Evolutionary conservation across 2,329 filamentous ascomycete species (phyloP), one percentile per base, ranked within the genome.

Genomic region (Aspergillus pseudoviridinutans): DNA sequence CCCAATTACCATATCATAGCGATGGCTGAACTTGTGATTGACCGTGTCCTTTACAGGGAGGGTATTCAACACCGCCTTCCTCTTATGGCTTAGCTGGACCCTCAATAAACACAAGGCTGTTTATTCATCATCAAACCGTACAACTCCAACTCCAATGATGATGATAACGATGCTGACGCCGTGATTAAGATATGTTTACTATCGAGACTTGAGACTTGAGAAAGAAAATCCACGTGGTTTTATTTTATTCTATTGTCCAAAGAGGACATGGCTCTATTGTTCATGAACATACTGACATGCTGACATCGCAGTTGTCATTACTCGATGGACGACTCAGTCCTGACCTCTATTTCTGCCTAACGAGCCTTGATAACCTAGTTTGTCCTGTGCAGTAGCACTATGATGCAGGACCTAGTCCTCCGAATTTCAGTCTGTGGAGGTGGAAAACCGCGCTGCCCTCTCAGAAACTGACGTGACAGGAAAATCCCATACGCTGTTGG

Each of bases 11-110:
- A 64, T 66, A 63, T 61, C 59, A 66, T 67, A 65, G 61, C 50
- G 41, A 29, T 52, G 44, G 50, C 59, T 63, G 63, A 65, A 64
- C 64, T 70, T 70, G 64, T 72, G 70, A 73, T 71, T 58, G 71
- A 73, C 71, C 70, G 71, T 73, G 71, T 73, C 71, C 71, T 73
- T 66, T 69, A 69, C 64, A 61, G 58, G 60, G 49, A 27, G 47
- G 42, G 22, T 3, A 20, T 10, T 2, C 8, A 53, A 56, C 61
- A 73, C 71, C 71, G 71, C 71, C 69, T 71, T 35, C 69, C 55
- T 5, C 5, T 46, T 52, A 28, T 10, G 32, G 53, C n/a, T 46
- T 54, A 28, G 44, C 25, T 28, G 50, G 53, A 29, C 35, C 25
- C 8, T 29, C 27, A 27, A n/a, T 28, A 54, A 32, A 38, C 35